Evolutionary conservation across 768 basidiomycete species (phyloP).

Genomic region (Cyathus striatus): DNA sequence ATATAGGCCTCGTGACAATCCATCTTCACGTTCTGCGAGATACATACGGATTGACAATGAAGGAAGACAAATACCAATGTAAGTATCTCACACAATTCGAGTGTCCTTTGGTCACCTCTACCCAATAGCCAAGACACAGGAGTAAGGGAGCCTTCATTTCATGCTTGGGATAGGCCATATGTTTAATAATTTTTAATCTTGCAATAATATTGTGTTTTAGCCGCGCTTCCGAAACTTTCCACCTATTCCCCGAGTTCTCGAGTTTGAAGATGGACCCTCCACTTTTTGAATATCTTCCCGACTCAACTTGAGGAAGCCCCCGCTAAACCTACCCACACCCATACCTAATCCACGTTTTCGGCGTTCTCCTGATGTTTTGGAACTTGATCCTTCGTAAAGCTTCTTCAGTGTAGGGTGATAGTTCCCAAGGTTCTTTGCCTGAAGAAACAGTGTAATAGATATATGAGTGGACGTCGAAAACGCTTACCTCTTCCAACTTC

Average conservation of each 20-base stretch:
- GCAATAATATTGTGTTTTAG: no score
- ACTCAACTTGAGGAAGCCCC: slow-evolving; percentile 64
- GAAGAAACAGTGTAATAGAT: slow-evolving; percentile 4
- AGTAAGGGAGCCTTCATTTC: no score
- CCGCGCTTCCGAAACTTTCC: no score
- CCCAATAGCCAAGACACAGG: no score
- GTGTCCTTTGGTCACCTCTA: no score
- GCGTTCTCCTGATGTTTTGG: slow-evolving; percentile 28
- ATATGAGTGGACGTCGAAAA: slow-evolving; percentile 11
- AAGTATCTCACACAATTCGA: slow-evolving; percentile 6
- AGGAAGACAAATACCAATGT: slow-evolving; percentile 30
- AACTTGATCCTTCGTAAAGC: slow-evolving; percentile 40
- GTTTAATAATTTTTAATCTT: not conserved
- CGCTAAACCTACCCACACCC: slow-evolving; percentile 75
- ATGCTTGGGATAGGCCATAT: no score
- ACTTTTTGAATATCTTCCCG: slow-evolving; percentile 50
- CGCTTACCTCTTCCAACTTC: slow-evolving; percentile 62
- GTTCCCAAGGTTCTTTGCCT: slow-evolving; percentile 84
- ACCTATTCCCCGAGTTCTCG: slow-evolving; percentile 9
- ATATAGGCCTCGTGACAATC: no score
- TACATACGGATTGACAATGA: slow-evolving; percentile 26
- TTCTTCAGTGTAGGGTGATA: slow-evolving; percentile 79
- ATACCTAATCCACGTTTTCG: slow-evolving; percentile 65
- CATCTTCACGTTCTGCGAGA: slow-evolving; percentile 11
- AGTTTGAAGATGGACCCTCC: no score